Evolutionary conservation across 352 stramenopile genomes (phyloP), one percentile per base, ranked within the genome.

Genomic region (Pythium apleroticum): DNA sequence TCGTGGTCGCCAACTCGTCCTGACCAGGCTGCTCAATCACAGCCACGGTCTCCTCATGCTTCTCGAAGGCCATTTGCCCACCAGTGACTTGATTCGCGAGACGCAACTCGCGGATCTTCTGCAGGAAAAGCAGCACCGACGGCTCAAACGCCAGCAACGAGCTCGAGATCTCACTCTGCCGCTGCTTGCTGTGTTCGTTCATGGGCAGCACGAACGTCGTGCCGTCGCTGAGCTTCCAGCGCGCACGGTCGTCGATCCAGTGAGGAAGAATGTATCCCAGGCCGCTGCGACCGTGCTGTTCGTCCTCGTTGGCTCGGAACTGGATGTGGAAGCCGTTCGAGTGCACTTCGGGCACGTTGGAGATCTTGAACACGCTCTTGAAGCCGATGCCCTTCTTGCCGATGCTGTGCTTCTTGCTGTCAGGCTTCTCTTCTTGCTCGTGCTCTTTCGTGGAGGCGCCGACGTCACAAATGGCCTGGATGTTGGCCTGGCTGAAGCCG

Each of bases 281-380:
- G 0, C 80, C 80, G 50, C 60, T 68, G 0, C 74, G 77, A 11
- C 80, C 66, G 3, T 79, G 52, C 0, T 76, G 61, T 27, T 77
- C 80, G 24, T 78, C 41, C 41, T 49, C n/a, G 41, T 49, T 80
- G n/a, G 85, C 76, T 69, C 86, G 71, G 53, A 96, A 96, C 49
- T 79, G 81, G 22, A 94, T 83, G 60, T 93, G 87, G 56, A 93
- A 95, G 17, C 89, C 89, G 52, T 96, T 96, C 48, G 87, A 96
- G 67, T 97, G 89, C 35, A 97, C 84, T 37, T 97, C 77, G 0
- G 89, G 89, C 1, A 68, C 63, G 43, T 95, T 79, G 0, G 87
- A 93, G 22, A 97, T 81, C 62, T 93, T 92, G 72, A 97, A 97
- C 4, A 97, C 89, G n/a, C 86, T 95, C 70, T 97, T 97, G 60